These are phyloP conservation scores for Rubia yunnanensis DNA, from an alignment of 257 asterid genomes.

Conservation along the genomic window DNA sequence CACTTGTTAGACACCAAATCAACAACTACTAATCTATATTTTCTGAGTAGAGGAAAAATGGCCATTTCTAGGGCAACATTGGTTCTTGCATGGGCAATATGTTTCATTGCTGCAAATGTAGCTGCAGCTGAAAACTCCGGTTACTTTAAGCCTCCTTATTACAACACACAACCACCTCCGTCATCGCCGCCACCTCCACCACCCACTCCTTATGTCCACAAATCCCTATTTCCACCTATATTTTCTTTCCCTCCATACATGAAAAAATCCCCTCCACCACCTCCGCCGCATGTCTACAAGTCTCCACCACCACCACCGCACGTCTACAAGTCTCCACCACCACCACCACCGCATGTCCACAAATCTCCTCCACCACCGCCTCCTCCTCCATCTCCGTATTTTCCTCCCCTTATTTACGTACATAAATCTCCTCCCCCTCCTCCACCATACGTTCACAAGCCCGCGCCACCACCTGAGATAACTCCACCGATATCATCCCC, in stretches of 20 bases:
- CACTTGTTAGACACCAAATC: not conserved
- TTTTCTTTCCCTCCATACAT: not conserved
- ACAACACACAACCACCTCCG: not conserved
- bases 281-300: not conserved
- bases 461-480: not conserved
- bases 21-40: not conserved
- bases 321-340: constrained; percentile 3
- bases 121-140: constrained; percentile 1
- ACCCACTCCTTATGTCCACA: not conserved
- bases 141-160: not conserved
- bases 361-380: constrained; percentile 2
- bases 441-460: not conserved
- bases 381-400: not conserved
- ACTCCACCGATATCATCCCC: too few species aligned
- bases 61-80: not conserved
- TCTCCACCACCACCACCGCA: not conserved
- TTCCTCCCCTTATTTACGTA: not conserved
- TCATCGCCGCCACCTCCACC: not conserved
- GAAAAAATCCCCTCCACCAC: not conserved
- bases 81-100: constrained; percentile 1
- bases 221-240: not conserved
- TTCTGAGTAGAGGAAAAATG: not conserved
- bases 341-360: not conserved
- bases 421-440: not conserved
- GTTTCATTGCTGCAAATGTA: not conserved